These are phyloP conservation scores for Diaporthe humulicola DNA, from an alignment of 2,329 filamentous ascomycete genomes.

Conservation along the genomic window DNA sequence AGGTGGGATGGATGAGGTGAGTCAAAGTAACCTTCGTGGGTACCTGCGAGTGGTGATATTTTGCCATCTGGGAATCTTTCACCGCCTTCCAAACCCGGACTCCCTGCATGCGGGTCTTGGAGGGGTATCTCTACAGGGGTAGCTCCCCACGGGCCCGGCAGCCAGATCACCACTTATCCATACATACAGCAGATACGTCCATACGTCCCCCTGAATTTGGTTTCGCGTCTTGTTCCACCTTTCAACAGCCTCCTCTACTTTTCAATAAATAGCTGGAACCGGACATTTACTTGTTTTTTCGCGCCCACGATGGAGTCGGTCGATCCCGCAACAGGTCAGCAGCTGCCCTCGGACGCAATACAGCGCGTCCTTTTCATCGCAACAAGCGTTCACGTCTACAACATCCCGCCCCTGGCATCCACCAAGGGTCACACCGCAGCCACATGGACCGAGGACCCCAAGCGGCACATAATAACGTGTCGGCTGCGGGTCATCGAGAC, in stretches of 20 bases:
- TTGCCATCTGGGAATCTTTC: constrained; percentile 9
- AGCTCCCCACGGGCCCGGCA: constrained; percentile 20
- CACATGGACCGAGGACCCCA: constrained; percentile 79
- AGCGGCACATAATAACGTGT: constrained; percentile 87
- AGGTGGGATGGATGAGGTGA: constrained; percentile 34
- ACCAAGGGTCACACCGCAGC: constrained; percentile 85
- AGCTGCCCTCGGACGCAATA: constrained; percentile 81
- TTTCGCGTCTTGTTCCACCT: constrained; percentile 10
- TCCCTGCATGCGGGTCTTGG: background rate
- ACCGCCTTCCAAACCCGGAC: constrained; percentile 18
- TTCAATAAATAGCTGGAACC: background rate
- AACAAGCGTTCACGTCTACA: constrained; percentile 84
- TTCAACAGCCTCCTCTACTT: background rate
- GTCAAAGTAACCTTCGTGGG: background rate
- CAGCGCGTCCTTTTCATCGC: constrained; percentile 87
- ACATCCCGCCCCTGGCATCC: constrained; percentile 83
- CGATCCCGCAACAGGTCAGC: constrained; percentile 78
- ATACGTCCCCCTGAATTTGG: background rate
- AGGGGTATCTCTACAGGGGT: constrained; percentile 13
- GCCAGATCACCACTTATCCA: constrained; percentile 7
- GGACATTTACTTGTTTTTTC: too few species aligned
- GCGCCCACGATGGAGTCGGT: constrained; percentile 67
- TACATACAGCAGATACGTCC: background rate
- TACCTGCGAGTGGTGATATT: background rate
- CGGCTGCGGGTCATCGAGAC: constrained; percentile 85